Base-by-base conservation (phyloP, 2,329 filamentous ascomycete species). In the Fusarium nygamai region DNA sequence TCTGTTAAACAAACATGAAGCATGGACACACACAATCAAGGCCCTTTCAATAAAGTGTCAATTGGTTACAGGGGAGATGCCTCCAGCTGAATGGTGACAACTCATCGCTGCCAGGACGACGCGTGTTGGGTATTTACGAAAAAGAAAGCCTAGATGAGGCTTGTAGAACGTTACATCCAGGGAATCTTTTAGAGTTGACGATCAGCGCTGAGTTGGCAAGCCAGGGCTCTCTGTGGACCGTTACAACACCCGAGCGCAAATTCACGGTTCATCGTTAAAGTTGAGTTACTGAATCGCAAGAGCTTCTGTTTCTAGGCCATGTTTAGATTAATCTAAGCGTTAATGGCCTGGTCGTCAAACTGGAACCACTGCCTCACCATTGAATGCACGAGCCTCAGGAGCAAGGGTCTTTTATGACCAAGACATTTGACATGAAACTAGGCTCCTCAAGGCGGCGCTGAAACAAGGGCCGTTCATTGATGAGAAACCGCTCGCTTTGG, bases 291-390 rank as follows among this genome's bases (percentile, higher is more conserved):
- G 41, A 71, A 65, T 54, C 60, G 47, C 41, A 56, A 70, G 36
- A 48, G 31, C 33, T 60, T 60, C 53, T 66, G 36, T 31, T 60
- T 66, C 36, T 59, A 59, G 60, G 47, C 46, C 50, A 53, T 39
- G 20, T 36, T 46, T 7, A 20, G 58, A 46, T 50, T 61, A 38
- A 54, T 47, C 27, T 17, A 16, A 41, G 64, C 31, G 24, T 62
- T 31, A 34, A 46, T 54, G 58, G 57, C 65, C 58, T 64, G 46
- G 53, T 66, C 34, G 24, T 51, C 44, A 46, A 54, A 47, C 54
- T 56, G 50, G 56, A 60, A 62, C 72, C 69, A 72, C 36, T 72
- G 71, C 75, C 61, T 77, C 75, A 77, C 73, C 75, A 77, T 76
- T 24, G 57, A 57, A 47, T 62, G 67, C 73, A 71, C 73, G 67